These are phyloP conservation scores for Saksenaea vasiformis DNA, from an alignment of 371 early-diverging fungal genomes.

Conservation along the genomic window DNA sequence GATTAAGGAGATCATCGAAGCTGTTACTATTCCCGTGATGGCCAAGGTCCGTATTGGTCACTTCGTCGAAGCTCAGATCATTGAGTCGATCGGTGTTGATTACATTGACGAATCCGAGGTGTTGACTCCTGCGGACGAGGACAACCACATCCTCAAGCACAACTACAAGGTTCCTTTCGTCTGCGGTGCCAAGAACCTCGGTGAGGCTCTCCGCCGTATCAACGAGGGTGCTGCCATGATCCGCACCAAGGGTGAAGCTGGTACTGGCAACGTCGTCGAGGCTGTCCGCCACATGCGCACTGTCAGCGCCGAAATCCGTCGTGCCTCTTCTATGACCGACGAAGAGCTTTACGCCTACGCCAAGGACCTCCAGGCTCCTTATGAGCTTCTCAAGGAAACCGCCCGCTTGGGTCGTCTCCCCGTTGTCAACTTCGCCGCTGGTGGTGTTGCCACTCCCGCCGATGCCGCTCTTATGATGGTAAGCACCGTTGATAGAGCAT, in stretches of 20 bases:
- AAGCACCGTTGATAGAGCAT: conserved; percentile 13
- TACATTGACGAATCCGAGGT: conserved; percentile 98
- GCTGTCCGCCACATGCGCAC: conserved; percentile 95
- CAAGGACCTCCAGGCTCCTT: conserved; percentile 92
- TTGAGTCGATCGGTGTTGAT: conserved; percentile 89
- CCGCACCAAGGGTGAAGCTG: conserved; percentile 98
- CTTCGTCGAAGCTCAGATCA: conserved; percentile 97
- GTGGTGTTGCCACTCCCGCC: conserved; percentile 96
- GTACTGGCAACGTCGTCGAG: conserved; percentile 95
- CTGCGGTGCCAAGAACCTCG: conserved; percentile 95
- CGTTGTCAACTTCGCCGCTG: conserved; percentile 98
- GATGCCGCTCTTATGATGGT: conserved; percentile 97
- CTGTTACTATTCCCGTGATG: conserved; percentile 98
- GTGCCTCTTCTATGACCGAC: conserved; percentile 69
- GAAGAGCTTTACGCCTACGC: conserved; percentile 84
- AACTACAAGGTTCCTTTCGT: conserved; percentile 93
- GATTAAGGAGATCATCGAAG: conserved; percentile 94
- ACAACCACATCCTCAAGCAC: conserved; percentile 93
- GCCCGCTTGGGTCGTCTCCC: conserved; percentile 90
- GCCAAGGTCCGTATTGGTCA: conserved; percentile 99
- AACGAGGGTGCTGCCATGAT: conserved; percentile 97
- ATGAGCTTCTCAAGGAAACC: conserved; percentile 87
- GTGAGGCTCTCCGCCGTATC: conserved; percentile 96
- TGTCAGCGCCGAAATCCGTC: conserved; percentile 82
- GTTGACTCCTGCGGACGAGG: conserved; percentile 93